Conservation (phyloP, 805 yeast species). For the Barnettozyma sp. region DNA sequence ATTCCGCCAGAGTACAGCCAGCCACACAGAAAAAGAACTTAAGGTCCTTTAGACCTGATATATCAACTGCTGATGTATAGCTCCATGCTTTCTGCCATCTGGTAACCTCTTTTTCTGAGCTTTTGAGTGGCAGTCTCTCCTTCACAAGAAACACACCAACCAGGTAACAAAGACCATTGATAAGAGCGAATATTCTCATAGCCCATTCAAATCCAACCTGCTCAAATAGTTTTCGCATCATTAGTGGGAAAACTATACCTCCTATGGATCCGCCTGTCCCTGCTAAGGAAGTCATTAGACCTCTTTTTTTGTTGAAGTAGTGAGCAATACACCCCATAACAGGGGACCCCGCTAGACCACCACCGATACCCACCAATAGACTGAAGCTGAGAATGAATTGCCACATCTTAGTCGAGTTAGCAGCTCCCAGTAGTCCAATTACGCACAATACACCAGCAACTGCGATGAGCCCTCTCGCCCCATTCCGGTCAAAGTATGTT, state of each 20-base stretch:
- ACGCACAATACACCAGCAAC: slow-evolving; percentile 36
- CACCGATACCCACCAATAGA: slow-evolving; percentile 47
- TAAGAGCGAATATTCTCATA: slow-evolving; percentile 42
- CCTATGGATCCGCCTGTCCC: slow-evolving; percentile 49
- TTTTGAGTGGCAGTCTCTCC: slow-evolving; percentile 34
- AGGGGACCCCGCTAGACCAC: slow-evolving; percentile 51
- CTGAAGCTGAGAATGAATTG: slow-evolving; percentile 57
- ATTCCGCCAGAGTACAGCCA: slow-evolving; percentile 42
- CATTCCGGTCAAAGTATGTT: slow-evolving; percentile 48
- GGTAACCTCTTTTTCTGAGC: slow-evolving; percentile 18
- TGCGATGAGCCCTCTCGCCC: slow-evolving; percentile 37
- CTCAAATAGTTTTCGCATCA: slow-evolving; percentile 39
- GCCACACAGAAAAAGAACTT: slow-evolving; percentile 37
- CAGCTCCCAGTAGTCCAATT: slow-evolving; percentile 46
- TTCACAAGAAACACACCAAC: slow-evolving; percentile 30
- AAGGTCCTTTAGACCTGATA: slow-evolving; percentile 35
- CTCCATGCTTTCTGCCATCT: slow-evolving; percentile 24
- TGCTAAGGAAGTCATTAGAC: slow-evolving; percentile 42
- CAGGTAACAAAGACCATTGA: slow-evolving; percentile 31
- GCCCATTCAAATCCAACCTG: slow-evolving; percentile 52
- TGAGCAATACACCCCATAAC: slow-evolving; percentile 54
- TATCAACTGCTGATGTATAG: slow-evolving; percentile 26
- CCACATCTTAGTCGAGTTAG: slow-evolving; percentile 43
- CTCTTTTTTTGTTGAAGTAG: slow-evolving; percentile 54
- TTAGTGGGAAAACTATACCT: slow-evolving; percentile 47